phyloP scores from a whole-genome alignment of 176 grass and related monocot species.

The Cenchrus fungigraminus region DNA sequence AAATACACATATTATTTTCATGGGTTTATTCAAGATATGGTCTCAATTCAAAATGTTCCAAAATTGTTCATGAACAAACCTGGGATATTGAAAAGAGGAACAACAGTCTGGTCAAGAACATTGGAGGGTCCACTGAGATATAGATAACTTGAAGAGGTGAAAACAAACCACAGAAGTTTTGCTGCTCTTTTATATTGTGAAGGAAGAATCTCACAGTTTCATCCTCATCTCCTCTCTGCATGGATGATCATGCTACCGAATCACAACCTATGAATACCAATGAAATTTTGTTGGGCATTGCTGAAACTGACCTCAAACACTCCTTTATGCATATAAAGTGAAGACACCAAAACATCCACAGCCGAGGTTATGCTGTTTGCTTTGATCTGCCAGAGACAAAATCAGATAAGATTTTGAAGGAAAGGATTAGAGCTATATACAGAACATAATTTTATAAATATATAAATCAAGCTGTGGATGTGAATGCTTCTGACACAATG shows the following conservation, averaged over 20 bases:
- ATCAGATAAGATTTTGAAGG: not conserved
- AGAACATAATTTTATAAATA: constrained; percentile 9
- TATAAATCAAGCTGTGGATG: constrained; percentile 13
- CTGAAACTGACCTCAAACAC: constrained; percentile 51
- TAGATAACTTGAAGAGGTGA: constrained; percentile 68
- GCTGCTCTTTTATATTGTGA: constrained; percentile 52
- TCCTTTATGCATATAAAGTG: constrained; percentile 47
- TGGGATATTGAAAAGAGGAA: constrained; percentile 77
- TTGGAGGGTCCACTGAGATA: constrained; percentile 55
- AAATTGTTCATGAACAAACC: constrained; percentile 46
- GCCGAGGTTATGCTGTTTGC: constrained; percentile 54
- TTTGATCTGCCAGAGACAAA: constrained; percentile 54
- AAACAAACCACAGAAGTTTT: constrained; percentile 57
- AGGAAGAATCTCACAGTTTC: constrained; percentile 39
- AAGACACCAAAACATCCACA: constrained; percentile 50
- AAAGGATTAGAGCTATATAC: not conserved
- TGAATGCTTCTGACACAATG: constrained; percentile 1
- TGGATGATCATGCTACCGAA: constrained; percentile 19
- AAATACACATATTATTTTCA: constrained; percentile 11
- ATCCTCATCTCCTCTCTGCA: constrained; percentile 44
- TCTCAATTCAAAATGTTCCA: not conserved
- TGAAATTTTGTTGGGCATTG: constrained; percentile 3
- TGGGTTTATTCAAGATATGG: constrained; percentile 14
- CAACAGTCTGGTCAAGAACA: constrained; percentile 60
- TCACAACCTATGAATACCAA: not conserved